Conservation (phyloP, 345 rosid genomes). For the Clausena lansium region DNA sequence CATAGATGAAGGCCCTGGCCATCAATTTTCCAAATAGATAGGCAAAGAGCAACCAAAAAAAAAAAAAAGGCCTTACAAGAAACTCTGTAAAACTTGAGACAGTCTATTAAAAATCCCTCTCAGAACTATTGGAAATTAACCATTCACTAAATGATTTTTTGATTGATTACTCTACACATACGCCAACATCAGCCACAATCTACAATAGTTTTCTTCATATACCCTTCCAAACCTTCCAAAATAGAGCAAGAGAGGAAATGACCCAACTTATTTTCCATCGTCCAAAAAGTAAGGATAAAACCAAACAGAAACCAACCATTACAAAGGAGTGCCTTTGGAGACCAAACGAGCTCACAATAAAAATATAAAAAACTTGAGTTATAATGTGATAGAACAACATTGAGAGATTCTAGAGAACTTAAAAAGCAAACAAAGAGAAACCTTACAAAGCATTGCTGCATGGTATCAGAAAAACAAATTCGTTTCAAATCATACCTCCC, state of each 20-base stretch:
- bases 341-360: neutral
- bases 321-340: neutral
- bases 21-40: neutral
- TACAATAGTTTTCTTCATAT: neutral
- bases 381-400: too few relatives aligned
- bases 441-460: neutral
- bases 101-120: neutral
- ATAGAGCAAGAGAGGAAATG: neutral
- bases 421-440: neutral
- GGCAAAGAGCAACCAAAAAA: neutral
- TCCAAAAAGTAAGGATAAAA: neutral
- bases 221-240: neutral
- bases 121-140: neutral
- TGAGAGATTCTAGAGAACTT: neutral
- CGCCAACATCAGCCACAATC: neutral
- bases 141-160: neutral
- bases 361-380: too few relatives aligned
- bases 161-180: neutral
- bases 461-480: neutral
- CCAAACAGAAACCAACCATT: neutral
- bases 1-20: neutral
- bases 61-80: neutral
- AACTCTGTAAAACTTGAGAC: neutral
- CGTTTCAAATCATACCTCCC: neutral
- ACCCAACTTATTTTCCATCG: neutral